These are phyloP conservation scores for Fusarium sterilihyphosum DNA, from an alignment of 2,329 filamentous ascomycete genomes.

Conservation along the genomic window DNA sequence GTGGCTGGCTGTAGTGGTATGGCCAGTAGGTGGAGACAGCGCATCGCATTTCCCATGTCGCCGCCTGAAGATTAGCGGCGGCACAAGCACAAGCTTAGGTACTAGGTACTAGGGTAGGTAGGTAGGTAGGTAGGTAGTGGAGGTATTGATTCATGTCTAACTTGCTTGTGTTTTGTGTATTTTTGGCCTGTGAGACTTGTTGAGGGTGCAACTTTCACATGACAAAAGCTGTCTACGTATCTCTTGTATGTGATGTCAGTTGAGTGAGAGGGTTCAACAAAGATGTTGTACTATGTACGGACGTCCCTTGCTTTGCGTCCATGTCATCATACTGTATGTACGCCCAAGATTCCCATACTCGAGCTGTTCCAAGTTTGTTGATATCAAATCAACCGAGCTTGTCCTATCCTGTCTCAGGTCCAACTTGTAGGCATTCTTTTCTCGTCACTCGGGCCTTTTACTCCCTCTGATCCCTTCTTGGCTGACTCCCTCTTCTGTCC, in stretches of 20 bases:
- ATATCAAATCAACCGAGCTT: constrained; percentile 16
- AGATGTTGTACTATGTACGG: not conserved
- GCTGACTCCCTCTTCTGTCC: constrained; percentile 1
- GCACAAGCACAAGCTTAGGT: not conserved
- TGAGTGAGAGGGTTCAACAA: constrained; percentile 7
- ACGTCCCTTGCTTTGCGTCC: not conserved
- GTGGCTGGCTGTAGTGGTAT: constrained; percentile 4
- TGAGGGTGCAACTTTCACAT: constrained; percentile 25
- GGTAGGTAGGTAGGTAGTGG: not conserved
- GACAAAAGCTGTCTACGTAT: not conserved
- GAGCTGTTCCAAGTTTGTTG: constrained; percentile 24
- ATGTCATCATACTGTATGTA: not conserved
- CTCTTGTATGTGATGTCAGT: not conserved
- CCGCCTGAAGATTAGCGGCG: constrained; percentile 8
- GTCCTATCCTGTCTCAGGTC: constrained; percentile 15
- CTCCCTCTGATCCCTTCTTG: not conserved
- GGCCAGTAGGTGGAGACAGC: constrained; percentile 14
- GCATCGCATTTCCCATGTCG: constrained; percentile 32
- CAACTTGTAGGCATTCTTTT: constrained; percentile 4
- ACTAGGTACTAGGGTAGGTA: not conserved
- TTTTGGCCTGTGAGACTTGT: constrained; percentile 31
- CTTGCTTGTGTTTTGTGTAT: not conserved
- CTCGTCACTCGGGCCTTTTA: constrained; percentile 25
- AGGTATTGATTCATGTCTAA: not conserved
- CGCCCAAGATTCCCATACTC: not conserved